Evolutionary conservation across 1,284 basidiomycete genomes (phyloP), one percentile per base, ranked within the genome.

Genomic region (Crepidotus sp.): DNA sequence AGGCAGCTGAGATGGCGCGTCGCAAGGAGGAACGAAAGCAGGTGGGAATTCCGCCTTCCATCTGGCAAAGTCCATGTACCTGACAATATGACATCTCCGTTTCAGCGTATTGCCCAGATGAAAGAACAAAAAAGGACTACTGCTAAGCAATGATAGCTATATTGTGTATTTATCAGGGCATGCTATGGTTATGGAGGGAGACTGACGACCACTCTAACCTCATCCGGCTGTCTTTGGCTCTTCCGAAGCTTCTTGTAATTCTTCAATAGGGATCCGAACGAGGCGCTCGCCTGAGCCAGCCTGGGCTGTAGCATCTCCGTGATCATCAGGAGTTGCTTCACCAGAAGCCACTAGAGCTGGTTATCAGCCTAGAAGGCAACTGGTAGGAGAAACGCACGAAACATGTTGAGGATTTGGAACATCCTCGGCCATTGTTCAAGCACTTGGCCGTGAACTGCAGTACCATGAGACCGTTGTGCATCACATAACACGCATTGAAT

Each of bases 21-120:
- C 68, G 90, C 49, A 83, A 91, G 57, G 91, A 94, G 61, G 91
- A 94, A 61, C 69, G 91, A 37, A 90, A 85, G 61, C 74, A 83
- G 70, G 85, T 84, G 40, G 25, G 74, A 10, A 32, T 13, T 11
- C 14, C 13, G 15, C 24, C 32, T 19, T 8, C 35, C 15, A n/a
- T 15, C 10, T 3, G 7, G 27, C 4, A 8, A 10, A 13, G 10
- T 43, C n/a, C 15, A 4, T 17, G 8, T 37, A n/a, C 45, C 30
- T 38, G 5, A 43, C n/a, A n/a, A n/a, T n/a, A n/a, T n/a, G n/a
- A n/a, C n/a, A n/a, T n/a, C 19, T 17, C 54, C 42, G 21, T 37
- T 15, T 30, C 55, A 83, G 80, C 73, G 80, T 6, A 81, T 83
- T 43, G 79, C 80, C 11, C 68, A 71, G 59, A 56, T 85, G 51